Evolutionary conservation across 441 rosid genomes (phyloP).

Genomic region (Erodium moschatum): DNA sequence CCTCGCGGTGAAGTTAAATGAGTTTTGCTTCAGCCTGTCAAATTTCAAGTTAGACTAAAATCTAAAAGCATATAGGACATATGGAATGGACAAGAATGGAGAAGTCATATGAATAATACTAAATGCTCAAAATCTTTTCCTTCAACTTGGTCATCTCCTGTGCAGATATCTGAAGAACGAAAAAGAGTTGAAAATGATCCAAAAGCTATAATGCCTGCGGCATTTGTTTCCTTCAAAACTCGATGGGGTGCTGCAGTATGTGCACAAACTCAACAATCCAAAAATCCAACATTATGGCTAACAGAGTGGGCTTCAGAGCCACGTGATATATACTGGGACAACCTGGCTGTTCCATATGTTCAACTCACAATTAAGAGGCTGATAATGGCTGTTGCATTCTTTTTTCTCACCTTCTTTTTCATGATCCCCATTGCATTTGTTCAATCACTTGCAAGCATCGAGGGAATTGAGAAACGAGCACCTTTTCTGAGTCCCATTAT

Average conservation of each 20-base stretch:
- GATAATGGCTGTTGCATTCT: slow-evolving; percentile 67
- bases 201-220: slow-evolving; percentile 76
- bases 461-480: slow-evolving; percentile 61
- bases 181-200: slow-evolving; percentile 55
- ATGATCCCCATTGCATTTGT: slow-evolving; percentile 86
- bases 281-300: slow-evolving; percentile 84
- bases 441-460: slow-evolving; percentile 83
- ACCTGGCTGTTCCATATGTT: slow-evolving; percentile 81
- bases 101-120: too few species aligned
- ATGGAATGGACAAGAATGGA: too few species aligned
- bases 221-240: slow-evolving; percentile 87
- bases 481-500: slow-evolving; percentile 61
- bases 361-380: slow-evolving; percentile 60
- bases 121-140: too few species aligned
- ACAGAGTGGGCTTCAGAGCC: slow-evolving; percentile 99
- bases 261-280: slow-evolving; percentile 88
- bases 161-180: slow-evolving; percentile 65
- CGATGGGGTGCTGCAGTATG: slow-evolving; percentile 98
- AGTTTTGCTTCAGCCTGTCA: too few species aligned
- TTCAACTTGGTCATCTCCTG: slow-evolving; percentile 8
- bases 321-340: slow-evolving; percentile 85
- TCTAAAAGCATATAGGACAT: too few species aligned
- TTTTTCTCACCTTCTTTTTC: slow-evolving; percentile 89
- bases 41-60: too few species aligned
- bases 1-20: too few species aligned